These are phyloP conservation scores for Trypanosoma cruzi DNA, from an alignment of 208 protist species.

Conservation along the genomic window DNA sequence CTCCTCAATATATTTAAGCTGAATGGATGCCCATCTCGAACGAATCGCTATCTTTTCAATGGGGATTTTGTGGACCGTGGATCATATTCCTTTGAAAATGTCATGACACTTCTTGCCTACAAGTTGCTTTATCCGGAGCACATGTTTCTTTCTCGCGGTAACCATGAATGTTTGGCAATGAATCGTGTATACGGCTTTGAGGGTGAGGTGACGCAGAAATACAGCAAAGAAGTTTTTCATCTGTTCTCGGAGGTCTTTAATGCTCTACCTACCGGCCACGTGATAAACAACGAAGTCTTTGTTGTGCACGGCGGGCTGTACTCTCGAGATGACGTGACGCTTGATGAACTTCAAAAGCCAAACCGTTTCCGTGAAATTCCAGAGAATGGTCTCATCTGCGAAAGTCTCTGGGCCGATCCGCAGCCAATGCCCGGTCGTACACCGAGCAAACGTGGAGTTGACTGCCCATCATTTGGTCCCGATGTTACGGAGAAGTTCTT, in stretches of 20 bases:
- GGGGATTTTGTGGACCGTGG: constrained; percentile 97
- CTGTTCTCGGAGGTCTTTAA: constrained; percentile 97
- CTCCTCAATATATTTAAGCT: constrained; percentile 97
- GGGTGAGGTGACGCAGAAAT: constrained; percentile 97
- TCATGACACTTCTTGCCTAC: constrained; percentile 96
- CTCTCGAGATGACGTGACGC: constrained; percentile 94
- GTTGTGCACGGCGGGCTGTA: constrained; percentile 98
- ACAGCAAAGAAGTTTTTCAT: constrained; percentile 89
- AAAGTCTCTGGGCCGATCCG: constrained; percentile 97
- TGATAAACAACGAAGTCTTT: constrained; percentile 95
- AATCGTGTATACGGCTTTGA: constrained; percentile 99
- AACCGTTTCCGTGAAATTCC: constrained; percentile 96
- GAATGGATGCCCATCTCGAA: constrained; percentile 80
- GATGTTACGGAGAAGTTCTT: constrained; percentile 97
- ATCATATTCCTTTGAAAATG: constrained; percentile 97
- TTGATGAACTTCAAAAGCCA: constrained; percentile 96
- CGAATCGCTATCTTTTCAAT: constrained; percentile 97
- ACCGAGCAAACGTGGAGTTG: constrained; percentile 96
- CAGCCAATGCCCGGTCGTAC: constrained; percentile 91
- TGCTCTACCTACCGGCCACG: constrained; percentile 92
- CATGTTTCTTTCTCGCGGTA: constrained; percentile 95
- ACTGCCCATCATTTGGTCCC: constrained; percentile 96
- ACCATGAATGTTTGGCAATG: constrained; percentile 97
- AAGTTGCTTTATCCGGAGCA: constrained; percentile 97
- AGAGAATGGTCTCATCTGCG: constrained; percentile 95